phyloP scores from a whole-genome alignment of 306 rosid species.

The Cicer pinnatifidum region DNA sequence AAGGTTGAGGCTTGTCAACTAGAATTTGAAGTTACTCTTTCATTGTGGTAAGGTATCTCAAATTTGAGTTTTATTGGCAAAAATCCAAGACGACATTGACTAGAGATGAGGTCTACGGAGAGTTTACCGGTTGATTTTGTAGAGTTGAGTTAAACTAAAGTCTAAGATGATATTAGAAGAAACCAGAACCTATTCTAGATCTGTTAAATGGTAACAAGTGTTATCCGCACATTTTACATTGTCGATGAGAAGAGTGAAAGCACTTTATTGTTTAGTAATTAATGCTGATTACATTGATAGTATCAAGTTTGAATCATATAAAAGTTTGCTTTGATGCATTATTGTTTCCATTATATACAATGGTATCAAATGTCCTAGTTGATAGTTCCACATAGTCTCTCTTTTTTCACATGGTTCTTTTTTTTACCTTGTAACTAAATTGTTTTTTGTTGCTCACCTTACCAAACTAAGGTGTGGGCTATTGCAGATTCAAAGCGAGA shows the following conservation, averaged over 20 bases:
- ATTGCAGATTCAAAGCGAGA: constrained; percentile 87
- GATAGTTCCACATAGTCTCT: not conserved
- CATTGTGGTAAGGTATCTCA: not conserved
- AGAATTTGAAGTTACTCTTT: not conserved
- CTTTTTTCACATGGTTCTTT: not conserved
- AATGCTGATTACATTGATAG: not conserved
- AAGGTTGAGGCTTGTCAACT: not conserved
- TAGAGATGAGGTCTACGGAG: not conserved
- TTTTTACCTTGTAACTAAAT: constrained; percentile 9
- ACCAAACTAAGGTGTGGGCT: constrained; percentile 80
- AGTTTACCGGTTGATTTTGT: not conserved
- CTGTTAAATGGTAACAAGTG: not conserved
- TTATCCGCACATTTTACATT: not conserved
- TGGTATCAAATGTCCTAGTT: not conserved
- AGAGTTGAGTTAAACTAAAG: not conserved
- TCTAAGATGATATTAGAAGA: not conserved
- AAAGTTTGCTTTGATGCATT: not conserved
- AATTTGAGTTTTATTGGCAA: not conserved
- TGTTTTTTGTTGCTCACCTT: constrained; percentile 31
- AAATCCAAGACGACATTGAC: not conserved
- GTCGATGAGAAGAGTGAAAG: not conserved
- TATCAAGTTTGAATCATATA: not conserved
- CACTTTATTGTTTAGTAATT: not conserved
- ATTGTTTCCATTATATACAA: not conserved
- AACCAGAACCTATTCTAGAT: not conserved